Evolutionary conservation across 2,329 filamentous ascomycete species (phyloP).

Genomic region (Harringtonia lauricola): DNA sequence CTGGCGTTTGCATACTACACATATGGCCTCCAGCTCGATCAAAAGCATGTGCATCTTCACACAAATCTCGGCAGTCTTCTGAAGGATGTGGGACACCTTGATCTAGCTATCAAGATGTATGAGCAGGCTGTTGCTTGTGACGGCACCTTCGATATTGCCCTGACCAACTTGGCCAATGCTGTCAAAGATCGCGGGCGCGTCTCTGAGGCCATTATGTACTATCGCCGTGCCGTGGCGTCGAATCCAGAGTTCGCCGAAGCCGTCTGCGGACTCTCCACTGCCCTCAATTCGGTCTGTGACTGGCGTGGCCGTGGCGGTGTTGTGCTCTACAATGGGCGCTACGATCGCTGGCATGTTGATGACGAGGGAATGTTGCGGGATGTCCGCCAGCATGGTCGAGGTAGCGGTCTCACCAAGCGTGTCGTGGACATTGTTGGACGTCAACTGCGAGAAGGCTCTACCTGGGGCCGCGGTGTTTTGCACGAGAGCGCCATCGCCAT

Average conservation of each 20-base stretch:
- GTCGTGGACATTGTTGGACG: conserved; percentile 86
- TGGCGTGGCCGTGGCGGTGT: conserved; percentile 88
- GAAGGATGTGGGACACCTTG: conserved; percentile 90
- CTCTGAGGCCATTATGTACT: conserved; percentile 84
- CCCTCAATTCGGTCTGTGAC: conserved; percentile 90
- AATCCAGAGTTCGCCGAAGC: conserved; percentile 96
- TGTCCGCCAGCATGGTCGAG: conserved; percentile 45
- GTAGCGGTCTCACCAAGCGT: conserved; percentile 75
- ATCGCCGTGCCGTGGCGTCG: conserved; percentile 78
- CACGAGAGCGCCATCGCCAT: conserved; percentile 40
- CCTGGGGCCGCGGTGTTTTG: conserved; percentile 70
- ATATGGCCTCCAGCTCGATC: conserved; percentile 79
- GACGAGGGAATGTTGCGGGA: conserved; percentile 74
- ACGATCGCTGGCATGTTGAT: conserved; percentile 90
- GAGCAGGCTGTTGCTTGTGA: conserved; percentile 89
- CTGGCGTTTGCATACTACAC: conserved; percentile 91
- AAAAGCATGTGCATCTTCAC: conserved; percentile 87
- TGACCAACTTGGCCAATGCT: conserved; percentile 93
- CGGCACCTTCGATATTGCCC: conserved; percentile 87
- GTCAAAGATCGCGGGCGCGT: conserved; percentile 94
- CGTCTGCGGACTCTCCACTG: conserved; percentile 89
- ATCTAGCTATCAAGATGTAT: conserved; percentile 92
- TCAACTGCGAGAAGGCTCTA: conserved; percentile 75
- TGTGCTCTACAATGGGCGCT: conserved; percentile 56
- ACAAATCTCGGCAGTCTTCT: conserved; percentile 91